Evolutionary conservation across 1,139 yeast genomes (phyloP).

Genomic region (Yamadazyma epiphylla): DNA sequence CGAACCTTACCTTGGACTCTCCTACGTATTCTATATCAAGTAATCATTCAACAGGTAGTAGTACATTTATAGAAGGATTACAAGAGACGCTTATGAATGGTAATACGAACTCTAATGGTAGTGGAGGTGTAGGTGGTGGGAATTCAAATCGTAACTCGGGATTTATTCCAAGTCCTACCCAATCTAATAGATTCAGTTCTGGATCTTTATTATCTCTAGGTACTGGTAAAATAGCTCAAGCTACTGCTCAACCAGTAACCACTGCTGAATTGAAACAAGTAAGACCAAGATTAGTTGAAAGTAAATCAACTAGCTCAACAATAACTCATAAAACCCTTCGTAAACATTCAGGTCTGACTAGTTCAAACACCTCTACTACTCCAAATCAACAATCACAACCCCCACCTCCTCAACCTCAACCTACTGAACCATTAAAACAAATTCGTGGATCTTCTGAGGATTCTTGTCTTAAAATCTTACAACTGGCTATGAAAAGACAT

Average conservation of each 20-base stretch:
- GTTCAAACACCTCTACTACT: neutral
- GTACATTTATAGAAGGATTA: constrained; percentile 11
- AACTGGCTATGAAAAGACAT: constrained; percentile 86
- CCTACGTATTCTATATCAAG: constrained; percentile 30
- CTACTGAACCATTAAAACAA: constrained; percentile 73
- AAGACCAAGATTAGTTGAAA: constrained; percentile 32
- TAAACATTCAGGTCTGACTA: neutral
- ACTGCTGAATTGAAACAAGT: constrained; percentile 2
- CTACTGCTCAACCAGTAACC: constrained; percentile 10
- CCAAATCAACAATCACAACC: neutral
- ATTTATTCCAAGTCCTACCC: constrained; percentile 36
- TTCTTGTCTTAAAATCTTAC: constrained; percentile 84
- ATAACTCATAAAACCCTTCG: neutral
- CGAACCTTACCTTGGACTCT: constrained; percentile 25
- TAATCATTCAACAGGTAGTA: constrained; percentile 11
- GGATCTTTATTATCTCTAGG: constrained; percentile 40
- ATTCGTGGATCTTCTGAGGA: constrained; percentile 87
- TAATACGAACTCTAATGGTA: too few relatives aligned
- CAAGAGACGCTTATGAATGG: constrained; percentile 6
- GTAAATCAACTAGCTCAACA: constrained; percentile 23
- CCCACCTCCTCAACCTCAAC: constrained; percentile 2
- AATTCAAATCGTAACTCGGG: constrained; percentile 11
- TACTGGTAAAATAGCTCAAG: constrained; percentile 38
- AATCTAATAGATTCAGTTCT: constrained; percentile 35
- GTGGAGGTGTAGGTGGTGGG: too few relatives aligned